Evolutionary conservation across 2,329 filamentous ascomycete genomes (phyloP).

Genomic region (Rhynchosporium agropyri): DNA sequence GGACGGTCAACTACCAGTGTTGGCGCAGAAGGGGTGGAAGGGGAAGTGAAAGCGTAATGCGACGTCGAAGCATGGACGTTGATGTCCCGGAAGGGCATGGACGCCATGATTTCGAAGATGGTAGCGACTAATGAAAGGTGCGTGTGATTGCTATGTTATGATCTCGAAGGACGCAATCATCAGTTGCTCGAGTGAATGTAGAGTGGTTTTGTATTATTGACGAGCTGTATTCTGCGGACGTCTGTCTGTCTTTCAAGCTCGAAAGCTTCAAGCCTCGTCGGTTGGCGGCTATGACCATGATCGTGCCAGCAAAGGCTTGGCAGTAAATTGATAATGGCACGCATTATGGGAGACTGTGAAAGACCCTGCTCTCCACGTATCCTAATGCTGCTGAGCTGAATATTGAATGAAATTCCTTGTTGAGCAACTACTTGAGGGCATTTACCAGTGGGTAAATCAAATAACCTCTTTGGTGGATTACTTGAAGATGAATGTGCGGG

Average conservation of each 20-base stretch:
- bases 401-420: too few species aligned
- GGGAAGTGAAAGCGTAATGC: conserved; percentile 95
- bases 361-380: too few species aligned
- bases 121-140: neutral
- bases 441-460: too few species aligned
- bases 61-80: conserved; percentile 92
- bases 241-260: too few species aligned
- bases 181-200: neutral
- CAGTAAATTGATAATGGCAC: neutral
- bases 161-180: conserved; percentile 9
- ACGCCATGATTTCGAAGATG: conserved; percentile 47
- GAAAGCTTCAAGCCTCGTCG: neutral
- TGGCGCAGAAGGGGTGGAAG: conserved; percentile 86
- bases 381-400: too few species aligned
- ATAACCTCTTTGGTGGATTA: too few species aligned
- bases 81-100: conserved; percentile 87
- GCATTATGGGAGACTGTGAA: neutral
- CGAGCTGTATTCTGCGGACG: neutral
- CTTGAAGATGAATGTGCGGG: too few species aligned
- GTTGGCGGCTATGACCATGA: conserved; percentile 3
- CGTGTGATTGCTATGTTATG: conserved; percentile 8
- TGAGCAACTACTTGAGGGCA: too few species aligned
- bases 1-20: conserved; percentile 89
- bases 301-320: neutral
- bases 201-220: conserved; percentile 2